Evolutionary conservation across 2,329 filamentous ascomycete species (phyloP).

Genomic region (Xylaria sp.): DNA sequence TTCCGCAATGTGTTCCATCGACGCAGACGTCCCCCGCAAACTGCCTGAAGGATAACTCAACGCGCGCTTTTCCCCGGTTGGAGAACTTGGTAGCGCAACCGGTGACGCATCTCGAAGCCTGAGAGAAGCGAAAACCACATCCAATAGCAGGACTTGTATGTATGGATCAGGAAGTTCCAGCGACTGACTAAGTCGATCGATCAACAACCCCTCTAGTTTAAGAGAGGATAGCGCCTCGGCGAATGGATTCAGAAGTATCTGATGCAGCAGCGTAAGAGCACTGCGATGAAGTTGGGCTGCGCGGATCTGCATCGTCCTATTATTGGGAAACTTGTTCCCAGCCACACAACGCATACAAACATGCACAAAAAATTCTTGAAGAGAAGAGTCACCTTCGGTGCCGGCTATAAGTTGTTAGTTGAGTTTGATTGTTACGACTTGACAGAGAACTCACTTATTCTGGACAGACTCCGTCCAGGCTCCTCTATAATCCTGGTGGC

Average conservation of each 20-base stretch:
- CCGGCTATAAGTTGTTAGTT: constrained; percentile 55
- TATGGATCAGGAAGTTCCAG: constrained; percentile 72
- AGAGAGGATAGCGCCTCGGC: constrained; percentile 68
- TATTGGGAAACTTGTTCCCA: constrained; percentile 52
- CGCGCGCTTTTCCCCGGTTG: constrained; percentile 60
- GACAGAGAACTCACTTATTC: constrained; percentile 62
- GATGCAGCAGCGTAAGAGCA: constrained; percentile 75
- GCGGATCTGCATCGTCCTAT: constrained; percentile 57
- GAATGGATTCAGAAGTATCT: constrained; percentile 73
- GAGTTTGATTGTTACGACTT: constrained; percentile 40
- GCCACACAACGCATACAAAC: constrained; percentile 73
- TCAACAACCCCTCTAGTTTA: constrained; percentile 76
- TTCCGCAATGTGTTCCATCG: constrained; percentile 45
- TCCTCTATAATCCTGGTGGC: constrained; percentile 69
- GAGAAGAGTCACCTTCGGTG: constrained; percentile 65
- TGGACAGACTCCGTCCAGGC: constrained; percentile 56
- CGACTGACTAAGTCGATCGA: constrained; percentile 73
- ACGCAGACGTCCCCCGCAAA: constrained; percentile 54
- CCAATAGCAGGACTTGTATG: constrained; percentile 81
- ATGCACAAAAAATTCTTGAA: constrained; percentile 76
- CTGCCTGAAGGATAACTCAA: constrained; percentile 57
- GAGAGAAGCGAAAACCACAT: constrained; percentile 79
- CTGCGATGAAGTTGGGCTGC: constrained; percentile 76
- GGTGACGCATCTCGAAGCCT: constrained; percentile 67
- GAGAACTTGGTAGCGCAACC: constrained; percentile 56